phyloP scores from a whole-genome alignment of 352 stramenopile genomes.

The Globisporangium spinosum region DNA sequence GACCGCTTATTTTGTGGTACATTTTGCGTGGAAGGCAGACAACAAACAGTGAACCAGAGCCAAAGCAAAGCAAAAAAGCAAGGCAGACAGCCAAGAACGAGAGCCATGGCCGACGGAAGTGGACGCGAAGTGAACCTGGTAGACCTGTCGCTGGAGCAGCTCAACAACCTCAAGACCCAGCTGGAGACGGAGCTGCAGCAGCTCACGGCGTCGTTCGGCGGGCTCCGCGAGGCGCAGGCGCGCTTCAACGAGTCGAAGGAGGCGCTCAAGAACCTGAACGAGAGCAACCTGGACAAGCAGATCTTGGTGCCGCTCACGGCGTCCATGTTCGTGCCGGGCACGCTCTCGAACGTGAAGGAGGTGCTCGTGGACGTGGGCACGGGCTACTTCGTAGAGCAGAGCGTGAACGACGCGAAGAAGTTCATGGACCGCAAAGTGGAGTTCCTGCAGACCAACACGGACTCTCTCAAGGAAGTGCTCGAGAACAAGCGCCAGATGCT shows the following conservation, averaged over 20 bases:
- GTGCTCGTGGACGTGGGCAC: slow-evolving; percentile 94
- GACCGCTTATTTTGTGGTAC: slow-evolving; percentile 1
- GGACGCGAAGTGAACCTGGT: slow-evolving; percentile 67
- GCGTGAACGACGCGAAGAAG: slow-evolving; percentile 77
- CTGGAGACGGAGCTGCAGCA: slow-evolving; percentile 83
- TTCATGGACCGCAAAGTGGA: slow-evolving; percentile 93
- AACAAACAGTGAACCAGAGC: neutral
- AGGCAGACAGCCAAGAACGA: neutral
- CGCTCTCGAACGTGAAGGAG: slow-evolving; percentile 79
- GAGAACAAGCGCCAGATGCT: slow-evolving; percentile 79
- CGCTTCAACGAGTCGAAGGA: slow-evolving; percentile 82
- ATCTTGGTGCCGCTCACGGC: slow-evolving; percentile 94
- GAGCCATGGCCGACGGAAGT: slow-evolving; percentile 37
- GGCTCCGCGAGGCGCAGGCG: slow-evolving; percentile 69
- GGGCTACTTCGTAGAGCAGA: slow-evolving; percentile 94
- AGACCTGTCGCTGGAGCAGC: slow-evolving; percentile 91
- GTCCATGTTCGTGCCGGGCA: slow-evolving; percentile 92
- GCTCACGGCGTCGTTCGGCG: slow-evolving; percentile 61
- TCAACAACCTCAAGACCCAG: slow-evolving; percentile 90
- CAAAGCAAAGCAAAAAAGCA: neutral
- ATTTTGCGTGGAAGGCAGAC: slow-evolving; percentile 5
- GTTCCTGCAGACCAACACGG: slow-evolving; percentile 91
- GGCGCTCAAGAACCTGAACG: slow-evolving; percentile 55
- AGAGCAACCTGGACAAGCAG: slow-evolving; percentile 62
- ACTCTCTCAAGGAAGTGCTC: slow-evolving; percentile 89